Percentiles rank a stretch among this genome's conserved stretches.
phyloP scores from a whole-genome alignment of 768 basidiomycete genomes.

The Infundibulicybe gibba region DNA sequence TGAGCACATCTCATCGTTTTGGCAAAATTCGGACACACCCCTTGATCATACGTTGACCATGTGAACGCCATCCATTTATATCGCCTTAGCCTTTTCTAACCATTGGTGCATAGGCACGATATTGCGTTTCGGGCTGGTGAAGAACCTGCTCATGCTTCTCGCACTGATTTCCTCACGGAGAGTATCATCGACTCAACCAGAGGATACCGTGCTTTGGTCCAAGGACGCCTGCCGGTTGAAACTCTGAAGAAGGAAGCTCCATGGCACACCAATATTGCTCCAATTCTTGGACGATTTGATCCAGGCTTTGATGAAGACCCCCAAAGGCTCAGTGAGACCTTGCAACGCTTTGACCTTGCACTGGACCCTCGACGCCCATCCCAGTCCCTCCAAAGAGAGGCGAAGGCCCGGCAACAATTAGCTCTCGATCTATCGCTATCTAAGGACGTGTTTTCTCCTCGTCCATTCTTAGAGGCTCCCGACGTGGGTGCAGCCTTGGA shows the following conservation, averaged over 20 bases:
- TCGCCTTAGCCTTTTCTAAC: neutral
- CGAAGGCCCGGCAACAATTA: constrained; percentile 56
- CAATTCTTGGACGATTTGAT: constrained; percentile 41
- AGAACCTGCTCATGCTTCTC: constrained; percentile 35
- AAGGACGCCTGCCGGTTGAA: constrained; percentile 40
- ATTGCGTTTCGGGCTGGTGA: constrained; percentile 51
- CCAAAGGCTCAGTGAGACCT: constrained; percentile 27
- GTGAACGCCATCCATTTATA: constrained; percentile 30
- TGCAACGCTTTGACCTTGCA: constrained; percentile 42
- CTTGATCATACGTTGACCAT: constrained; percentile 57
- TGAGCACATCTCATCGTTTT: constrained; percentile 51
- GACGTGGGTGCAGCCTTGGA: constrained; percentile 35
- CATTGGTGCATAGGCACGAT: constrained; percentile 48
- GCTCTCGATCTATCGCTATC: constrained; percentile 62
- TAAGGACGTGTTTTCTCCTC: constrained; percentile 49
- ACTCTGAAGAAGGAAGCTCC: constrained; percentile 34
- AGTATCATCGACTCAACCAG: constrained; percentile 46
- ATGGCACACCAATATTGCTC: constrained; percentile 52
- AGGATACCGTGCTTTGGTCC: constrained; percentile 49
- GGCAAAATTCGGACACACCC: constrained; percentile 46
- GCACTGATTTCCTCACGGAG: constrained; percentile 58
- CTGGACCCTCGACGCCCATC: constrained; percentile 31
- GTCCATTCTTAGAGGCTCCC: constrained; percentile 26
- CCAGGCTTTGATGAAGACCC: constrained; percentile 30
- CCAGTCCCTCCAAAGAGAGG: constrained; percentile 42